Conservation (phyloP, 345 rosid species). For the Cochlearia excelsa region DNA sequence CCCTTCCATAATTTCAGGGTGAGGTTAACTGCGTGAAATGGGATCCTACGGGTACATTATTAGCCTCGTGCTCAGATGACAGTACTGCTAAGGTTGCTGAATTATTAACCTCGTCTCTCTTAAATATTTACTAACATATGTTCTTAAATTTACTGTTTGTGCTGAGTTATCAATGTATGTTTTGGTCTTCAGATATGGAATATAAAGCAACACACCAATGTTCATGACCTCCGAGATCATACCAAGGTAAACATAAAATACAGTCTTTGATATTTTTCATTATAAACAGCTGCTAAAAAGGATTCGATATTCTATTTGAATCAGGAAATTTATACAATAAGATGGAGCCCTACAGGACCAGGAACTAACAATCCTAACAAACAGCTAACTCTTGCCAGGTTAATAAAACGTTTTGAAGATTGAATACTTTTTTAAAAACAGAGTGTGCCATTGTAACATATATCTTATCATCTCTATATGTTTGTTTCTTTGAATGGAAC, state of each 20-base stretch:
- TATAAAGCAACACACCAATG: slow-evolving; percentile 65
- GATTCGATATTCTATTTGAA: background rate
- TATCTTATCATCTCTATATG: background rate
- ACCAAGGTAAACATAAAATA: slow-evolving; percentile 43
- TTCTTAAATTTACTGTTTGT: background rate
- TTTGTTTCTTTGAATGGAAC: slow-evolving; percentile 23
- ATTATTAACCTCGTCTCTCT: background rate
- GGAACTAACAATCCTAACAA: slow-evolving; percentile 96
- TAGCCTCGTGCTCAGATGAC: slow-evolving; percentile 99
- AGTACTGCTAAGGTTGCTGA: slow-evolving; percentile 80
- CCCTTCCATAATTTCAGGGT: slow-evolving; percentile 55
- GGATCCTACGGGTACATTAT: slow-evolving; percentile 91
- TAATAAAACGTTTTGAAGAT: slow-evolving; percentile 4
- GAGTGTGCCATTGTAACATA: background rate
- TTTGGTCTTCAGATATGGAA: slow-evolving; percentile 73
- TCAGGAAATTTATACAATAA: slow-evolving; percentile 88
- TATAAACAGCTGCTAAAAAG: background rate
- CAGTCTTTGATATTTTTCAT: background rate
- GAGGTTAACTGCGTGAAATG: slow-evolving; percentile 99
- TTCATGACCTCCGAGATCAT: slow-evolving; percentile 85
- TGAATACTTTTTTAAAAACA: too few species aligned
- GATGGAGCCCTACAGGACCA: slow-evolving; percentile 95
- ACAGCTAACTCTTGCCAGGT: slow-evolving; percentile 86
- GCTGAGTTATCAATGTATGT: background rate
- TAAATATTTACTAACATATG: background rate